Percentiles rank a stretch among this genome's conserved stretches.
Conservation (phyloP, 2,329 filamentous ascomycete species). For the Talaromyces pinophilus region DNA sequence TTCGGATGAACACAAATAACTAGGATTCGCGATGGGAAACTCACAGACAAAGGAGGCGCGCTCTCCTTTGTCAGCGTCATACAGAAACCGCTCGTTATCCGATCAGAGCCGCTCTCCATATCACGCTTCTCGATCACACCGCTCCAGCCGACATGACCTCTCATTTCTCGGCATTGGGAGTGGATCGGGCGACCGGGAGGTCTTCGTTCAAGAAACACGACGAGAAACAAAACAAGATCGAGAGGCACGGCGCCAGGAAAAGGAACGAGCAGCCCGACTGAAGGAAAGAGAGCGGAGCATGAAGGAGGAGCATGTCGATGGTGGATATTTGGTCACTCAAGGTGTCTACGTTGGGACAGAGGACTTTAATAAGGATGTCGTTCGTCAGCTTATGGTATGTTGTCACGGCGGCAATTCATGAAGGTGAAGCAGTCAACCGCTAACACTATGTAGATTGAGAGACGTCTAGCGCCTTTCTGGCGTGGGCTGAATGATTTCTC, state of each 20-base stretch:
- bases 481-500: conserved; percentile 86
- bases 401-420: neutral
- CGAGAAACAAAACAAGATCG: conserved; percentile 89
- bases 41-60: conserved; percentile 51
- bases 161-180: conserved; percentile 60
- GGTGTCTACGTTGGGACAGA: conserved; percentile 90
- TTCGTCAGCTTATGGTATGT: conserved; percentile 84
- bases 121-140: conserved; percentile 47
- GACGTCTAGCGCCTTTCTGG: conserved; percentile 92
- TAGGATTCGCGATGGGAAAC: conserved; percentile 43
- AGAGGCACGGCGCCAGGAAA: conserved; percentile 81
- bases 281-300: conserved; percentile 90
- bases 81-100: conserved; percentile 35
- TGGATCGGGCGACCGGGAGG: conserved; percentile 50
- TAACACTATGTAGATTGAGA: conserved; percentile 74
- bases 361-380: conserved; percentile 86
- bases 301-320: conserved; percentile 88
- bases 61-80: conserved; percentile 32
- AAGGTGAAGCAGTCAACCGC: neutral
- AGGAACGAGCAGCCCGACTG: conserved; percentile 70
- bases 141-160: conserved; percentile 60
- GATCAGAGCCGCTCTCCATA: conserved; percentile 35
- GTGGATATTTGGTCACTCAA: conserved; percentile 89
- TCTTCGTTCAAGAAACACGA: conserved; percentile 58
- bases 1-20: neutral